phyloP scores from a whole-genome alignment of 805 yeast genomes.

The Yamadazyma kitorensis region DNA sequence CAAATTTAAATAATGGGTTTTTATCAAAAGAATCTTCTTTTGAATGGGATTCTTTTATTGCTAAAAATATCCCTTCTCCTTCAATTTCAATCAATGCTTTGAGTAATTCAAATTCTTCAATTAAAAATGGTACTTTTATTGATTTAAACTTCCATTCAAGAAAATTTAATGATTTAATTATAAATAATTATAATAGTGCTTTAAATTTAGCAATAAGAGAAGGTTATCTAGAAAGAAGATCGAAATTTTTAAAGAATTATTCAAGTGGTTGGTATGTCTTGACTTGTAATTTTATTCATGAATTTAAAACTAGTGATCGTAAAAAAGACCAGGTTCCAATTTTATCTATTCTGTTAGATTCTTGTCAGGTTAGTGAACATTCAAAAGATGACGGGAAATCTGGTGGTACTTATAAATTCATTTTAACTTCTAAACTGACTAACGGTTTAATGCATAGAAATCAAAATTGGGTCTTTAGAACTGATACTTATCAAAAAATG shows the following conservation, averaged over 20 bases:
- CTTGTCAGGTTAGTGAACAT: constrained; percentile 81
- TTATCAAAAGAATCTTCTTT: constrained; percentile 72
- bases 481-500: constrained; percentile 79
- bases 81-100: constrained; percentile 25
- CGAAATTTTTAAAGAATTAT: constrained; percentile 89
- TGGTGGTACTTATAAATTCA: constrained; percentile 68
- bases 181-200: constrained; percentile 68
- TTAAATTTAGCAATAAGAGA: constrained; percentile 62
- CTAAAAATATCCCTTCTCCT: constrained; percentile 53
- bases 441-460: constrained; percentile 74
- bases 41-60: constrained; percentile 87
- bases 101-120: constrained; percentile 22
- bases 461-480: constrained; percentile 93
- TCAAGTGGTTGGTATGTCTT: constrained; percentile 87
- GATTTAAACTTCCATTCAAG: constrained; percentile 39
- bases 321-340: constrained; percentile 79
- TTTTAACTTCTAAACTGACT: constrained; percentile 66
- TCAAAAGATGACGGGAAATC: constrained; percentile 64
- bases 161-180: constrained; percentile 49
- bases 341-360: constrained; percentile 75
- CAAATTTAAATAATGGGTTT: constrained; percentile 54
- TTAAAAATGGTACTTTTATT: constrained; percentile 36
- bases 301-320: constrained; percentile 79
- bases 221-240: constrained; percentile 83
- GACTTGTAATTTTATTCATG: constrained; percentile 86